phyloP scores from a whole-genome alignment of 768 basidiomycete species.

The Baorangia bicolor region DNA sequence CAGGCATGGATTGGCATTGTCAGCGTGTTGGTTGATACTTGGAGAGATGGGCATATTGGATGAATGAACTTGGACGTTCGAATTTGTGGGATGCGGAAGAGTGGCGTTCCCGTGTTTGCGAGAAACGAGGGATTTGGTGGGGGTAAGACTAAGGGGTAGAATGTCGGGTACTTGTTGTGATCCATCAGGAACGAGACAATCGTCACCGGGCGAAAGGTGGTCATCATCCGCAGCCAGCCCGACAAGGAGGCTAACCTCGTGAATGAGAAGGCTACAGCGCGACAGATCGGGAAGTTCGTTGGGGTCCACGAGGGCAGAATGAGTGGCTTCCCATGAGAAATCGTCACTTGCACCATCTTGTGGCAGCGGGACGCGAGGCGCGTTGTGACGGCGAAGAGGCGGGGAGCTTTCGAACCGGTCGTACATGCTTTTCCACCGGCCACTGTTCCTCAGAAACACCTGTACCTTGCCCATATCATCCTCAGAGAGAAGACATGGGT shows the following conservation, averaged over 20 bases:
- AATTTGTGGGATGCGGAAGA: background rate
- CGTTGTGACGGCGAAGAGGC: background rate
- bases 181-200: background rate
- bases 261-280: conserved; percentile 29
- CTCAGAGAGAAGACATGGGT: conserved; percentile 4
- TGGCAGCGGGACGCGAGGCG: background rate
- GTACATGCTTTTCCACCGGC: conserved; percentile 5
- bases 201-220: background rate
- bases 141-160: conserved; percentile 18
- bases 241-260: conserved; percentile 33
- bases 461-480: conserved; percentile 15
- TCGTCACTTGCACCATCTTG: conserved; percentile 5
- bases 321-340: conserved; percentile 17
- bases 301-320: background rate
- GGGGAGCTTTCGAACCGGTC: conserved; percentile 12
- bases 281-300: conserved; percentile 9
- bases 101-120: conserved; percentile 6
- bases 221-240: conserved; percentile 27
- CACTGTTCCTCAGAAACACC: conserved; percentile 17
- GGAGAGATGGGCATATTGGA: background rate
- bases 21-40: background rate
- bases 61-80: background rate
- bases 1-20: background rate
- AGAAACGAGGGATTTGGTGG: conserved; percentile 19
- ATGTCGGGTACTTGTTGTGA: conserved; percentile 9